Base-by-base conservation (phyloP, 495 filamentous ascomycete species). In the Haplographium delicatum region DNA sequence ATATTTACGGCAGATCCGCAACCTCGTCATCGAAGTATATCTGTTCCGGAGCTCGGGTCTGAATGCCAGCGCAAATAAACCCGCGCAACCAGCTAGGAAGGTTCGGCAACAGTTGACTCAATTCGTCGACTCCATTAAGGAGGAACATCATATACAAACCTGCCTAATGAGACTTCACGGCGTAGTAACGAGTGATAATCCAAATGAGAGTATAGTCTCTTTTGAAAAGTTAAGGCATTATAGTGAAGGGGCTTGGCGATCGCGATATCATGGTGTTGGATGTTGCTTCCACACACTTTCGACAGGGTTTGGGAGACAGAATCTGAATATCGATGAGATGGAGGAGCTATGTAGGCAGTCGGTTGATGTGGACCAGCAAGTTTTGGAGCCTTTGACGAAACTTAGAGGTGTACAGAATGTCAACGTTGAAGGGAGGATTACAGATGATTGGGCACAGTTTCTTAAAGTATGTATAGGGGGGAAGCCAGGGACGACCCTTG, bases 271-370 rank as follows among this genome's bases (percentile, higher is more conserved):
- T 25, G 5, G 6, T 24, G 40, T 24, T 22, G 40, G 40, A 10
- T 44, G 40, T 44, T 44, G 40, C 20, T 44, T 24, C 7, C 5
- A 24, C 7, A 9, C 10, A 7, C 11, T 6, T 5, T 10, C 7
- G 11, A 20, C 5, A 44, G 40, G 16, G 40, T 44, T 44, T 20
- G 40, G 11, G 40, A 44, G 5, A 20, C 7, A 44, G 10, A 4
- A 44, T 44, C 5, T 25, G 40, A 24, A 16, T 15, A 4, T 44
- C 10, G 11, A 44, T 7, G 40, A 25, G 40, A 22, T 44, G 20
- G 40, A 44, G 40, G 20, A 6, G 40, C 40, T 44, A 16, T 44
- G 40, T 44, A 44, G 40, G 40, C 40, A 44, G 40, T 44, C 40
- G 40, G 20, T 44, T 44, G 40, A 44, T 44, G 40, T 44, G 10